Base-by-base conservation (phyloP, 75 land plant species). In the Pinus tabuliformis region DNA sequence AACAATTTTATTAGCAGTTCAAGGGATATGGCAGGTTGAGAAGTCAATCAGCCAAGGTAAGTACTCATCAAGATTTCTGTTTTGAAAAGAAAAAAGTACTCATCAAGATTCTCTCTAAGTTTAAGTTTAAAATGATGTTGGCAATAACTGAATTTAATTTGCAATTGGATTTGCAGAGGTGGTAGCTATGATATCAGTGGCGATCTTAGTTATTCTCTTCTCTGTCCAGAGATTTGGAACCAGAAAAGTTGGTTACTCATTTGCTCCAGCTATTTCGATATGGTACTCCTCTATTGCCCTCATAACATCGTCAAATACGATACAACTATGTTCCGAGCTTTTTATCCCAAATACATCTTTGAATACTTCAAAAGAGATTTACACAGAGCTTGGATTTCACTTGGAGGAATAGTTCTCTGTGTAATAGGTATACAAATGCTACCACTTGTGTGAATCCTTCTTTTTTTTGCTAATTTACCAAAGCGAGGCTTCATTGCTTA, bases 1-100 rank as follows among this genome's bases (percentile, higher is more conserved):
- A 82, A 78, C 84, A 93, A 93, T 93, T 26, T 77, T 87, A 81
- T 85, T 91, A 64, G 96, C 96, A 75, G 88, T 91, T 64, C 85
- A 79, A 86, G 93, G 96, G 5, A 75, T 93, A 22, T 85, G 77
- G 62, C 85, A 86, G 68, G 90, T 63, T 1, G 66, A 63, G 39
- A 63, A 63, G 0, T 63, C 66, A 17, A 15, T 63, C 17, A 63
- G 5, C 39, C 66, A 63, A 18, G 66, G 66, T 63, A 36, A 63
- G 66, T 33, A 30, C 17, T 30, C 5, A 1, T n/a, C n/a, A n/a
- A n/a, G n/a, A n/a, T n/a, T n/a, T n/a, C n/a, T n/a, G n/a, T n/a
- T n/a, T n/a, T n/a, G n/a, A n/a, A n/a, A n/a, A n/a, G n/a, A n/a
- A n/a, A n/a, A n/a, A n/a, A n/a, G n/a, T n/a, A n/a, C n/a, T n/a